Base-by-base conservation (phyloP, 1,284 basidiomycete species). In the Malassezia yamatoensis region DNA sequence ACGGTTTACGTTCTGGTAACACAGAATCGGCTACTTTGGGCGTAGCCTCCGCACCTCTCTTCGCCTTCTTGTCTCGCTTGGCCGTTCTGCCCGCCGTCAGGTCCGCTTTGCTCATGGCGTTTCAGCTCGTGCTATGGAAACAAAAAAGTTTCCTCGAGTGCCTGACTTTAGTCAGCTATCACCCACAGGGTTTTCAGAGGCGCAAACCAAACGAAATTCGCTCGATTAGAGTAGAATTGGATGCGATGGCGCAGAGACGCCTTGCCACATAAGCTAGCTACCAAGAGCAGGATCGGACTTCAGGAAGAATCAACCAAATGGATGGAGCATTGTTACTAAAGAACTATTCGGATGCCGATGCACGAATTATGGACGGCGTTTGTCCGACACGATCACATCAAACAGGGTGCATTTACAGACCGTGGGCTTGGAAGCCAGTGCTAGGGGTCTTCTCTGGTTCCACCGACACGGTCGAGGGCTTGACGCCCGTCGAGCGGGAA, bases 401-500 rank as follows among this genome's bases (percentile, higher is more conserved):
- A 29, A 29, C 7, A 29, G 24, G 24, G 24, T 29, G 24, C 24
- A 29, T 29, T 46, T 55, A 46, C n/a, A 55, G 40, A 24, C 53
- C 53, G 21, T 45, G 43, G 18, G 43, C 43, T 9, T 13, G 13
- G 43, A 45, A 45, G 43, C 43, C 43, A 7, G 24, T 29, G 8
- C 29, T 18, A 6, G 43, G 8, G 45, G 16, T 47, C 33, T 16
- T 10, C 12, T 32, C 21, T 24, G 32, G 13, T 35, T 16, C 13
- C 24, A 32, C 41, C 33, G 45, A 37, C n/a, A 37, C 45, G 20
- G 10, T 35, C 34, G 45, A 37, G 8, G 45, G 33, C 13, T 49
- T 35, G 33, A 33, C 38, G 4, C 37, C 11, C 32, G 48, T n/a
- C 41, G 54, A 45, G 44, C 64, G 63, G n/a, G 50, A 58, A 53